Base-by-base conservation (phyloP, 148 eudicot species). In the Rhododendron kiyosumense region DNA sequence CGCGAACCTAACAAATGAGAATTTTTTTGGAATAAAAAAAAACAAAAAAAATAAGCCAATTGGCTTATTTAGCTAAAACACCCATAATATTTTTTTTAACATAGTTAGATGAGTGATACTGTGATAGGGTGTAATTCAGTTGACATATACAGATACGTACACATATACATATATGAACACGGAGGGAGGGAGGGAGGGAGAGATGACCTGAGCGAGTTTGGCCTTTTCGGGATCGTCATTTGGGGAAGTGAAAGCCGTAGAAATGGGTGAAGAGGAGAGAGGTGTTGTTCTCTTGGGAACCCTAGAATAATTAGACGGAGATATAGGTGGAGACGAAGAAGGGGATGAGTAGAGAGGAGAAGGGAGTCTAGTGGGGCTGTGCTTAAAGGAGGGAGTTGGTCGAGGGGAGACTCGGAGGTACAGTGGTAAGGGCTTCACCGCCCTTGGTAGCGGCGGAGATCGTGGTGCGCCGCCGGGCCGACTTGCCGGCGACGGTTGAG, bases 141-240 rank as follows among this genome's bases (percentile, higher is more conserved):
- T 32, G 41, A 38, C 11, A 34, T 18, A 75, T 75, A 75, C 26
- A 61, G 5, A 52, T 14, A 52, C 18, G 14, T 69, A 69, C 13
- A 69, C 28, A 69, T 28, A 28, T 8, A 69, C 32, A 69, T 67
- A 67, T 10, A 46, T 46, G 36, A 41, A 41, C 45, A 41, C 45
- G 6, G 45, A 30, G 41, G 11, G 14, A 20, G 78, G 11, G 14
- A 20, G 78, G 11, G n/a, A 7, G 26, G 36, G 79, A 30, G 73
- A 43, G 78, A 75, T 82, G 49, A 94, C 99, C 96, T 90, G 96
- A 86, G 95, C 94, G 82, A 94, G 96, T 84, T 94, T 96, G 85
- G 93, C 94, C 83, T 92, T 90, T 22, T 94, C 96, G 78, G 96
- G 87, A 10, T 92, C 95, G 81, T 91, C 96, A 81, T 24, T 67